Evolutionary conservation across 1,284 basidiomycete genomes (phyloP), one percentile per base, ranked within the genome.

Genomic region (Takashimella tepidaria): DNA sequence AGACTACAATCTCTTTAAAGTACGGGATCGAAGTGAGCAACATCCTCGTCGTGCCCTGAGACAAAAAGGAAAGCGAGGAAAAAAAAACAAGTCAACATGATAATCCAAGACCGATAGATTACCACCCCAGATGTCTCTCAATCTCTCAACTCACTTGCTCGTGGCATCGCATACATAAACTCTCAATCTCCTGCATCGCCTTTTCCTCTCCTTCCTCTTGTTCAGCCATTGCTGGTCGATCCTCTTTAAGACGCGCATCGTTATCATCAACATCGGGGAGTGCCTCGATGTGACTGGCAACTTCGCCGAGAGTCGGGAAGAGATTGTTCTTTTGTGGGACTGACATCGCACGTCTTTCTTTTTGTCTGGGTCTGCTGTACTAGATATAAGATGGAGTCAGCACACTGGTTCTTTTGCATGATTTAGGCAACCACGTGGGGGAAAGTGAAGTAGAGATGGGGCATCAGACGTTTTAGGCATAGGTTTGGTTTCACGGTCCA

Each of bases 11-110:
- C 76, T 99, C 90, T 54, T 84, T 82, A 79, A 98, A 98, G 79
- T 88, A 98, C 0, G 96, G 96, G 55, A 99, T 98, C 19, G 87
- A 86, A 1, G 95, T 98, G 53, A 98, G 80, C 60, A 99, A 83
- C 69, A 99, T 78, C 47, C 92, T 81, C 0, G 96, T 98, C n/a
- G 80, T 79, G 27, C 96, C 96, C 87, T 96, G 63, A 1, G 25
- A 3, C 26, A n/a, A n/a, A n/a, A n/a, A n/a, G n/a, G n/a, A n/a
- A n/a, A n/a, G n/a, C n/a, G n/a, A n/a, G n/a, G n/a, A n/a, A n/a
- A n/a, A n/a, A n/a, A n/a, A n/a, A n/a, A n/a, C n/a, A n/a, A n/a
- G n/a, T n/a, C n/a, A n/a, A n/a, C 21, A 22, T 24, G 43, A 25
- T 25, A 51, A 24, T 23, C 22, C 8, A n/a, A n/a, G n/a, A n/a